These are phyloP conservation scores for Gymnopilus junonius DNA, from an alignment of 768 basidiomycete genomes.

Conservation along the genomic window DNA sequence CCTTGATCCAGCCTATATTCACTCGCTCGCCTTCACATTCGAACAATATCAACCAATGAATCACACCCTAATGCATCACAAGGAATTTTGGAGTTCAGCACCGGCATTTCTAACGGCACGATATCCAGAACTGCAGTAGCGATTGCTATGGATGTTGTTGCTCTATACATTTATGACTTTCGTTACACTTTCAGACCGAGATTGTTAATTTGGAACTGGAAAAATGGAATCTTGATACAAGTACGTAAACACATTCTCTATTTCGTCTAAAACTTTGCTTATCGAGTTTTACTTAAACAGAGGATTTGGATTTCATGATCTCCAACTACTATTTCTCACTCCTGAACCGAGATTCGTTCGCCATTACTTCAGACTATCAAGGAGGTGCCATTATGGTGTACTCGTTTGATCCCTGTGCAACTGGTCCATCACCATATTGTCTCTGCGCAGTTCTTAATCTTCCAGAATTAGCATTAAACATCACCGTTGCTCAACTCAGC, in stretches of 20 bases:
- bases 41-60: conserved; percentile 9
- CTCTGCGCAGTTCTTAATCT: conserved; percentile 7
- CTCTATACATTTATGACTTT: conserved; percentile 1
- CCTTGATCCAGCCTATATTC: too few relatives aligned
- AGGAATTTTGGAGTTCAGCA: not conserved
- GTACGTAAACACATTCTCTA: not conserved
- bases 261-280: not conserved
- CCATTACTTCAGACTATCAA: not conserved
- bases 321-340: not conserved
- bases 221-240: conserved; percentile 1
- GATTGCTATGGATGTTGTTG: conserved; percentile 4
- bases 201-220: conserved; percentile 15
- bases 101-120: not conserved
- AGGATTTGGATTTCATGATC: not conserved
- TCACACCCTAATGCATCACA: not conserved
- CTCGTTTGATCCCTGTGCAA: not conserved
- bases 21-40: conserved; percentile 8
- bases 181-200: not conserved
- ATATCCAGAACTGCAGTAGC: not conserved
- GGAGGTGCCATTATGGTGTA: not conserved
- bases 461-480: not conserved
- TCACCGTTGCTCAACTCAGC: not conserved
- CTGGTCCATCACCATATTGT: not conserved
- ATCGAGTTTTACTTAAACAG: not conserved
- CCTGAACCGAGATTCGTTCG: not conserved